Evolutionary conservation across 176 grass and related monocot genomes (phyloP).

Genomic region (Raddia distichophylla): DNA sequence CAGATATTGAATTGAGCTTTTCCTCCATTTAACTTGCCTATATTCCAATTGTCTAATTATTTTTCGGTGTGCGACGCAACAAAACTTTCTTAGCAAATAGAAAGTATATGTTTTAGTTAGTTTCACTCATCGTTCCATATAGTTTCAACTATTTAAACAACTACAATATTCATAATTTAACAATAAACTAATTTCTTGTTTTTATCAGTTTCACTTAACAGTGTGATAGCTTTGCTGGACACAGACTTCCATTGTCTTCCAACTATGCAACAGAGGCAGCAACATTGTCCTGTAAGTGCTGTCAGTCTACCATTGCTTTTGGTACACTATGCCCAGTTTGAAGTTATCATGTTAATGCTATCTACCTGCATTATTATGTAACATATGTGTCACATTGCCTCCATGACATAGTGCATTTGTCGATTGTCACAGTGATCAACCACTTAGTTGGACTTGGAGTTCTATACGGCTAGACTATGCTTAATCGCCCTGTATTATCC

Average conservation of each 20-base stretch:
- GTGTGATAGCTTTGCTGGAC: conserved; percentile 94
- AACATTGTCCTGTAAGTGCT: conserved; percentile 91
- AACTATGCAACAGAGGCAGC: conserved; percentile 86
- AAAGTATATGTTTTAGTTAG: conserved; percentile 24
- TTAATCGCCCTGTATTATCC: neutral
- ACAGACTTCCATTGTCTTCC: conserved; percentile 94
- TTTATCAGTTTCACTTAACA: conserved; percentile 87
- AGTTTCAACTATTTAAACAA: conserved; percentile 16
- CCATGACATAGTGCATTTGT: conserved; percentile 12
- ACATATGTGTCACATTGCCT: neutral
- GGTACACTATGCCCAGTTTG: conserved; percentile 14
- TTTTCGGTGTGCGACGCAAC: neutral
- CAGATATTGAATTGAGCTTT: conserved; percentile 23
- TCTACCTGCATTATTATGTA: conserved; percentile 20
- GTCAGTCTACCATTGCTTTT: conserved; percentile 27
- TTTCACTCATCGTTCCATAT: conserved; percentile 27
- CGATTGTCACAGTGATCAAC: conserved; percentile 16
- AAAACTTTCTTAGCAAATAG: conserved; percentile 7
- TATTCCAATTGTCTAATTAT: conserved; percentile 22
- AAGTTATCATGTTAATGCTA: conserved; percentile 8
- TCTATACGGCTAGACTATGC: neutral
- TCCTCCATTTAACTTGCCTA: neutral
- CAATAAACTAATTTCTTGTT: conserved; percentile 28
- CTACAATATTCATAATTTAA: conserved; percentile 25
- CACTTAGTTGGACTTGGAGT: conserved; percentile 6